These are phyloP conservation scores for Balansia obtecta DNA, from an alignment of 2,329 filamentous ascomycete genomes.

Conservation along the genomic window DNA sequence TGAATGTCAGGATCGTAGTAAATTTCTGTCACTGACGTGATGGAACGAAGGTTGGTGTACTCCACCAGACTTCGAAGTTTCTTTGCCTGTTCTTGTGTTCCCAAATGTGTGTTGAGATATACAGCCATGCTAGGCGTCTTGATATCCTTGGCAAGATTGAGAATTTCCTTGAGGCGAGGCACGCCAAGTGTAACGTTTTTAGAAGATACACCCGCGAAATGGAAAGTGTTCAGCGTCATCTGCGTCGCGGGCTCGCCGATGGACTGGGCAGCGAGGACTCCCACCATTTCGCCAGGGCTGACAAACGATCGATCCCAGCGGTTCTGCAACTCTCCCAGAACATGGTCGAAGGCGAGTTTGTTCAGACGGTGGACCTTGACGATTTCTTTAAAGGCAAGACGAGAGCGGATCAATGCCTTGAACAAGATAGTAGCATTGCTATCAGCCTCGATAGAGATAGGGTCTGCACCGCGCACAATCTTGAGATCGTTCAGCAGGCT, in stretches of 20 bases:
- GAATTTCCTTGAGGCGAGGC: conserved; percentile 96
- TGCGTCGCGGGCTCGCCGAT: conserved; percentile 98
- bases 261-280: conserved; percentile 91
- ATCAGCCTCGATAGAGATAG: conserved; percentile 76
- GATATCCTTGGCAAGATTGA: conserved; percentile 95
- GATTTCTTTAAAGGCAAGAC: conserved; percentile 84
- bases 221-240: conserved; percentile 99
- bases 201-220: conserved; percentile 98
- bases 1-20: conserved; percentile 93
- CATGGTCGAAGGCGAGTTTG: conserved; percentile 83
- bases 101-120: conserved; percentile 55
- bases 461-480: conserved; percentile 76
- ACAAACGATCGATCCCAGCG: conserved; percentile 79
- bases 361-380: conserved; percentile 77
- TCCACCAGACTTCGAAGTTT: conserved; percentile 79
- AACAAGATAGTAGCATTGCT: conserved; percentile 79
- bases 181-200: conserved; percentile 99
- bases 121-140: conserved; percentile 98
- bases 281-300: conserved; percentile 95
- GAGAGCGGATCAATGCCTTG: conserved; percentile 82
- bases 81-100: conserved; percentile 71
- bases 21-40: conserved; percentile 86
- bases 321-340: conserved; percentile 81
- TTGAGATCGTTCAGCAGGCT: conserved; percentile 64
- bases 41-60: conserved; percentile 84